Conservation (phyloP, 2,329 filamentous ascomycete genomes). For the Chaetomium sp. region DNA sequence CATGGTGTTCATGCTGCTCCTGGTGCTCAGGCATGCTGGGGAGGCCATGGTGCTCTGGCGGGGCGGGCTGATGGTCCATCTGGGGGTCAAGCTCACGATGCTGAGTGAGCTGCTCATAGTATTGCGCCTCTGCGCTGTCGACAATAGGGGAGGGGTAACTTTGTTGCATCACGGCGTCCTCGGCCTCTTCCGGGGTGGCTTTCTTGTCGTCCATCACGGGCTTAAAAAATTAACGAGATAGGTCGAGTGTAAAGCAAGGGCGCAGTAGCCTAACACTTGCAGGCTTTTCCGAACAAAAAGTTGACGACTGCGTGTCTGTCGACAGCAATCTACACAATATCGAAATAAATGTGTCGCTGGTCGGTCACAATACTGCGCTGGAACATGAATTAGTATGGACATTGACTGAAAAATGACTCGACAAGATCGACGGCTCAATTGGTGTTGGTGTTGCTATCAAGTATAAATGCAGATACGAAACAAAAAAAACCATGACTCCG, state of each 20-base stretch:
- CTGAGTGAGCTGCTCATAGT: slow-evolving; percentile 47
- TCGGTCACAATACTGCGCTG: background rate
- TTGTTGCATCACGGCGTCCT: slow-evolving; percentile 43
- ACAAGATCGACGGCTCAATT: background rate
- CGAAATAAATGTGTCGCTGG: background rate
- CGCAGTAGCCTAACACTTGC: background rate
- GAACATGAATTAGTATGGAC: slow-evolving; percentile 6
- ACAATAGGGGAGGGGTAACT: slow-evolving; percentile 51
- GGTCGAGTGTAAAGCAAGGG: background rate
- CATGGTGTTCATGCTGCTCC: slow-evolving; percentile 32
- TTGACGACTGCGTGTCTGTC: background rate
- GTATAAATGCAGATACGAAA: background rate
- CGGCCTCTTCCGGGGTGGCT: slow-evolving; percentile 42
- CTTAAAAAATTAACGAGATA: background rate
- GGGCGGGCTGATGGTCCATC: slow-evolving; percentile 32
- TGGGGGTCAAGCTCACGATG: slow-evolving; percentile 32
- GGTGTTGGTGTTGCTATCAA: background rate
- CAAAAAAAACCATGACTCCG: background rate
- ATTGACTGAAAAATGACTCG: background rate
- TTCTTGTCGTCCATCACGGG: slow-evolving; percentile 40
- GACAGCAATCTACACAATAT: background rate
- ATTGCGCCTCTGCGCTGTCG: slow-evolving; percentile 49
- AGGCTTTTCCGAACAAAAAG: background rate
- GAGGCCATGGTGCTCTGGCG: slow-evolving; percentile 35
- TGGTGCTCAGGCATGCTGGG: slow-evolving; percentile 26